These are phyloP conservation scores for Gossypium gossypioides DNA, from an alignment of 441 rosid species.

Conservation along the genomic window DNA sequence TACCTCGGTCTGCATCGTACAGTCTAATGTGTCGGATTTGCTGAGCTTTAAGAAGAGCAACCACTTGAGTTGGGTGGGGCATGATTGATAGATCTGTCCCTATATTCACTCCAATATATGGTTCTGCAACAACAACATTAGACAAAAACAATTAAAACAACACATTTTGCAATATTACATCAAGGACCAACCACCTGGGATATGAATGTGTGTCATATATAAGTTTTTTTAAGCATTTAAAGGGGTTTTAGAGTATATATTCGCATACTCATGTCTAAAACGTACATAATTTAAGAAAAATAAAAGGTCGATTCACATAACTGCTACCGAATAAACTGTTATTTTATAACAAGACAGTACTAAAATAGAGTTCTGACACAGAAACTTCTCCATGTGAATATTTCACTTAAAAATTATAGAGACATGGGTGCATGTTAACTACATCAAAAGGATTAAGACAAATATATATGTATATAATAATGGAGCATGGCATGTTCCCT, in stretches of 20 bases:
- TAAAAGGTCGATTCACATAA: too few relatives aligned
- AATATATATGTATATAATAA: neutral
- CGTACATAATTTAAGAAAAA: too few relatives aligned
- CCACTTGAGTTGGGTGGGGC: conserved; percentile 6
- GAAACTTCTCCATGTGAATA: neutral
- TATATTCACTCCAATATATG: conserved; percentile 12
- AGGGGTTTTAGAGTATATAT: too few relatives aligned
- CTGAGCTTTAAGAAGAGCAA: conserved; percentile 4
- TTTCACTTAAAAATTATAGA: neutral
- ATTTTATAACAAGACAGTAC: too few relatives aligned
- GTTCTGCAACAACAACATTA: conserved; percentile 19
- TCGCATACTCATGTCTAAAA: too few relatives aligned
- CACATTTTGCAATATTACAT: neutral
- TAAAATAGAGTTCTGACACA: neutral
- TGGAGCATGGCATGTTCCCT: neutral
- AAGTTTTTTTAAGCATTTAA: too few relatives aligned
- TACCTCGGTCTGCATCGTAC: neutral
- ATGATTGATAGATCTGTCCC: neutral
- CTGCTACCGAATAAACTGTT: too few relatives aligned
- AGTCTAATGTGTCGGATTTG: neutral
- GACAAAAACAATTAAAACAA: neutral
- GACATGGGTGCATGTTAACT: neutral
- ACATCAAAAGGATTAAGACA: neutral
- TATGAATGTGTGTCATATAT: too few relatives aligned
- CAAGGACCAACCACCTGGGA: too few relatives aligned